Base-by-base conservation (phyloP, 495 filamentous ascomycete genomes). In the Collariella sp. region DNA sequence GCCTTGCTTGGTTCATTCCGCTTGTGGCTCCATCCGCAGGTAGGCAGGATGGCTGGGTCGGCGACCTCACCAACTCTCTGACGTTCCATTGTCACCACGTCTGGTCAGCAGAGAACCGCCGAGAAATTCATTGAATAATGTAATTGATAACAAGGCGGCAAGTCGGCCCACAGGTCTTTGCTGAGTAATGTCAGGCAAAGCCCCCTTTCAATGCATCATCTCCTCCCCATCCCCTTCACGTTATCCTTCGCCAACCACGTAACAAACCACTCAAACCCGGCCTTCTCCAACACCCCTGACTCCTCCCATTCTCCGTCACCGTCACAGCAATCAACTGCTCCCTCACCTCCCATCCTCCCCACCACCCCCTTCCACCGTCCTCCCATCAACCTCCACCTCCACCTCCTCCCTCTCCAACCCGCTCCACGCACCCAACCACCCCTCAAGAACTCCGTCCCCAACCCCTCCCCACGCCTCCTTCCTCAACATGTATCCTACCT, bases 401-500 rank as follows among this genome's bases (percentile, higher is more conserved):
- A 52, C 55, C 58, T 61, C 64, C 19, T 64, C 61, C 52, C 76
- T 61, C 42, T 68, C 69, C 53, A 79, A 47, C 34, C 33, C 58
- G 46, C 62, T 66, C 65, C 70, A 78, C n/a, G 58, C 54, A 10
- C 29, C 26, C 23, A 75, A 22, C 42, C 69, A 74, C 13, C 61
- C 75, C 38, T 58, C 35, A 78, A 13, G 52, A 77, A 76, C 58
- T 79, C 76, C 0, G 71, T 74, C 16, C 60, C 76, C 20, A 71
- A 58, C 29, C 76, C 76, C 50, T 58, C 75, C 75, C 75, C 76
- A 79, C 29, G 29, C 38, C 53, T 76, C 72, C 36, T 52, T 63
- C 31, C 56, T 60, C 23, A 79, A 54, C 61, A 77, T 74, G 53
- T 77, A 79, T 15, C 76, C 76, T 12, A 76, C 46, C 60, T 75